Evolutionary conservation across 2,329 filamentous ascomycete genomes (phyloP).

Genomic region (Alternaria ventricosa): DNA sequence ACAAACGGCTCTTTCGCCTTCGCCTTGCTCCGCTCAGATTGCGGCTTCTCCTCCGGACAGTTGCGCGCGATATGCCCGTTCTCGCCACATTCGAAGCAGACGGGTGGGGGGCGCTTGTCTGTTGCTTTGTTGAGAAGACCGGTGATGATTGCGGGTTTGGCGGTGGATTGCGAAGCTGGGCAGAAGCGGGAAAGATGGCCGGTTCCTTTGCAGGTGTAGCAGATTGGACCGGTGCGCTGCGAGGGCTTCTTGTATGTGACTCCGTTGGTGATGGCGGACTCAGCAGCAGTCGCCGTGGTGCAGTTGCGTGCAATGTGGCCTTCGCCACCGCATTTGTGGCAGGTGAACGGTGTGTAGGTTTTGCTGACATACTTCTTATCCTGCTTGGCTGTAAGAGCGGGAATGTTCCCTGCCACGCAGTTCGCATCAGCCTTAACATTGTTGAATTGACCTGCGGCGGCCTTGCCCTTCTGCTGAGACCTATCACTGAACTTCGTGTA

Average conservation of each 20-base stretch:
- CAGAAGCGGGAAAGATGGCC: background rate
- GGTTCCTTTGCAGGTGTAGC: background rate
- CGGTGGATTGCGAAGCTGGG: background rate
- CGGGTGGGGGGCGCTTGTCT: background rate
- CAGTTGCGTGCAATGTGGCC: background rate
- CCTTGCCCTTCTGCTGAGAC: background rate
- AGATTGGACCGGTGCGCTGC: background rate
- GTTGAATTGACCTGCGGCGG: background rate
- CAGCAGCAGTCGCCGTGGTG: background rate
- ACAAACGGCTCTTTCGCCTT: background rate
- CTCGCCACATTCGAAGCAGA: conserved; percentile 9
- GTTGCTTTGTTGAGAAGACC: background rate
- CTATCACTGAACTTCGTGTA: background rate
- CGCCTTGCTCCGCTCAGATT: background rate
- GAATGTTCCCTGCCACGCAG: background rate
- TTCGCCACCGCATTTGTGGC: background rate
- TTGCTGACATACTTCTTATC: background rate
- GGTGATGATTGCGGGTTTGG: background rate
- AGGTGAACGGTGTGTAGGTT: background rate
- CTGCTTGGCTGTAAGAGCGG: background rate
- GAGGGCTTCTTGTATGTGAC: background rate
- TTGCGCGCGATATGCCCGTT: conserved; percentile 7
- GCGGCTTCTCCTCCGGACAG: conserved; percentile 1
- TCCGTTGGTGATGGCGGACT: background rate
- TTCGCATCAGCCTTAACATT: background rate